Percentiles rank a stretch among this genome's conserved stretches.
Evolutionary conservation across 2,329 filamentous ascomycete genomes (phyloP).

Genomic region (Pseudogymnoascus sp.): DNA sequence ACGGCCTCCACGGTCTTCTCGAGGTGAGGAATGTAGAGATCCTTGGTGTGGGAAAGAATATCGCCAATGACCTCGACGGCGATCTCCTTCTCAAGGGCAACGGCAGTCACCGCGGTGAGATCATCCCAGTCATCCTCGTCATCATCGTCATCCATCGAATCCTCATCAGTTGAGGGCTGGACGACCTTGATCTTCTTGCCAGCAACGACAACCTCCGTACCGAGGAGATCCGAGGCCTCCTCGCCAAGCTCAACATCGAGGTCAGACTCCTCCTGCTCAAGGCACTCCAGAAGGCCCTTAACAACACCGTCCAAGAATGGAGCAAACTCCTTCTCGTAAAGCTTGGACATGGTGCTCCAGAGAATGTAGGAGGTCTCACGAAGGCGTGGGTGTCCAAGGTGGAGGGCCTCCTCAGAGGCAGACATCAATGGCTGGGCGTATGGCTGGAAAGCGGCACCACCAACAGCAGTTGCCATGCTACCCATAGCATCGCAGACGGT

Average conservation of each 20-base stretch:
- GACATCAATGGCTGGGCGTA: constrained; percentile 88
- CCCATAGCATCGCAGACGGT: constrained; percentile 89
- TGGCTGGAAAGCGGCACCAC: constrained; percentile 75
- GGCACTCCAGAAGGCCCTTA: constrained; percentile 71
- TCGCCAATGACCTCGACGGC: constrained; percentile 92
- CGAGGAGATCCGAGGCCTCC: constrained; percentile 64
- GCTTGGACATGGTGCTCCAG: constrained; percentile 89
- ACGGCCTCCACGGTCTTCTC: constrained; percentile 80
- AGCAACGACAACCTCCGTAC: constrained; percentile 66
- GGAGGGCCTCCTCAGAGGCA: constrained; percentile 82
- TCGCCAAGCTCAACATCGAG: constrained; percentile 69
- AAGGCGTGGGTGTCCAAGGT: constrained; percentile 80
- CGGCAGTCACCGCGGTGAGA: constrained; percentile 73
- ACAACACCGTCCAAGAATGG: constrained; percentile 72
- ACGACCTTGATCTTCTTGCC: constrained; percentile 83
- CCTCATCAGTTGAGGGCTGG: constrained; percentile 48
- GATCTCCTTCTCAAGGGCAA: constrained; percentile 95
- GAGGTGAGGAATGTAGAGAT: constrained; percentile 73
- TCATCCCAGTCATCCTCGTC: constrained; percentile 81
- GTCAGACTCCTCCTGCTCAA: constrained; percentile 82
- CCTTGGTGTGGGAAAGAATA: constrained; percentile 78
- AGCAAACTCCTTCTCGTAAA: constrained; percentile 77
- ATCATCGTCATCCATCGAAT: constrained; percentile 57
- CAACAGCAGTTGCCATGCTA: constrained; percentile 83
- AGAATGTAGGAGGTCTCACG: constrained; percentile 96